A percentile compares a stretch with the other conserved stretches of the same genome.
Conservation (phyloP, 345 rosid species). For the Orychophragmus violaceus region DNA sequence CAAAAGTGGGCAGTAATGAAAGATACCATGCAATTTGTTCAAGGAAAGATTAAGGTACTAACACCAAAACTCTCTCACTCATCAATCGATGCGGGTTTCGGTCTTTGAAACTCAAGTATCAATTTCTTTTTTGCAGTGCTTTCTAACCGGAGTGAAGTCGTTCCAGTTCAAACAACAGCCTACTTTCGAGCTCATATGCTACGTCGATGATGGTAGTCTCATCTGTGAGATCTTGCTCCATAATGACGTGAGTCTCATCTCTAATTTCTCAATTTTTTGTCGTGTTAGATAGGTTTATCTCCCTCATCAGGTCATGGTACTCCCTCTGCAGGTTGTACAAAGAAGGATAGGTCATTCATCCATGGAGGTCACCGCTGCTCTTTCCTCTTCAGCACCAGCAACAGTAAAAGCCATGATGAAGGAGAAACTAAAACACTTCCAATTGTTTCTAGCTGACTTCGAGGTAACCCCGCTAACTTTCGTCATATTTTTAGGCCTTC, state of each 20-base stretch:
- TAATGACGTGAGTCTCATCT: slow-evolving; percentile 53
- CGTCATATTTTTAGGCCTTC: background rate
- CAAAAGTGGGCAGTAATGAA: slow-evolving; percentile 66
- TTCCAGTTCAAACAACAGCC: slow-evolving; percentile 61
- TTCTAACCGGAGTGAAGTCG: slow-evolving; percentile 81
- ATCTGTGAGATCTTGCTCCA: slow-evolving; percentile 78
- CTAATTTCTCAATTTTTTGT: background rate
- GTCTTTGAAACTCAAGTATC: background rate
- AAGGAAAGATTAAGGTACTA: slow-evolving; percentile 74
- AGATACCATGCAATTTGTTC: slow-evolving; percentile 42
- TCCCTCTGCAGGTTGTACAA: slow-evolving; percentile 58
- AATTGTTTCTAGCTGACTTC: slow-evolving; percentile 56
- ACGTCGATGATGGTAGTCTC: slow-evolving; percentile 92
- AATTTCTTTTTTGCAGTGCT: slow-evolving; percentile 59
- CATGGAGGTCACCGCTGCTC: slow-evolving; percentile 70
- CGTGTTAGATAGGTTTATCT: background rate
- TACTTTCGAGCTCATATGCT: slow-evolving; percentile 62
- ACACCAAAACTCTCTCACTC: background rate
- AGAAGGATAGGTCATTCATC: slow-evolving; percentile 72
- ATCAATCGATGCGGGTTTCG: background rate
- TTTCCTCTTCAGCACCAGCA: slow-evolving; percentile 52
- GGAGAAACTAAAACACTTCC: slow-evolving; percentile 63
- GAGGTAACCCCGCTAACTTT: slow-evolving; percentile 48
- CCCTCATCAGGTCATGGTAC: slow-evolving; percentile 3
- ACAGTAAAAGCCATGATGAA: slow-evolving; percentile 53